Evolutionary conservation across 768 basidiomycete genomes (phyloP), one percentile per base, ranked within the genome.

Genomic region (Suillus variegatus): DNA sequence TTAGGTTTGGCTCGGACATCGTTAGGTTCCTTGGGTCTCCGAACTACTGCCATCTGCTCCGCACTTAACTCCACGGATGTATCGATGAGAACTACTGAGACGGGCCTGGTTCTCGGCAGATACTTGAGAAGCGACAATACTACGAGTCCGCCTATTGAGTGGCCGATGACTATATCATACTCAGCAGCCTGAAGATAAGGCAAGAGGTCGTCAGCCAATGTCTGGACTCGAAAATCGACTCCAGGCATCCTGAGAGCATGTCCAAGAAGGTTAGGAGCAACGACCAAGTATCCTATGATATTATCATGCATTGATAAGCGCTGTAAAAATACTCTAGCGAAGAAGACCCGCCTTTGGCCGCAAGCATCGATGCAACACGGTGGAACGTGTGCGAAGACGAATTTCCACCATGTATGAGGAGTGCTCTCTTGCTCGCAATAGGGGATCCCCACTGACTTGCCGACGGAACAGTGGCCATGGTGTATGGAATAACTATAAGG

Each of bases 281-380:
- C 66, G 41, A 75, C 72, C 38, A 69, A 66, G 40, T 68, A 74
- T 38, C 72, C 75, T 75, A 65, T 56, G 22, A n/a, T 28, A 20
- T 60, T 32, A 12, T 25, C 22, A 22, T 25, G 10, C 8, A 40
- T 38, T 10, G 3, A 43, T 65, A 9, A 38, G 35, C 61, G 10
- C 43, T 35, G 38, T 41, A 32, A 44, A 22, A 12, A 6, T 16
- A 12, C 22, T 44, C 13, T 3, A 38, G 28, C 38, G 10, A 25
- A 35, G 13, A n/a, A 16, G 20, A 32, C 63, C 54, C 32, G 35
- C 74, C 73, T 66, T 65, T 64, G 51, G 68, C 69, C 12, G 70
- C 68, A 40, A 71, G 49, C 10, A 51, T 54, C 8, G 40, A 54
- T 5, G 62, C 68, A 20, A 76, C 61, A 55, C 63, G 66, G 57